These are phyloP conservation scores for Paxillus involutus DNA, from an alignment of 768 basidiomycete species.

Conservation along the genomic window DNA sequence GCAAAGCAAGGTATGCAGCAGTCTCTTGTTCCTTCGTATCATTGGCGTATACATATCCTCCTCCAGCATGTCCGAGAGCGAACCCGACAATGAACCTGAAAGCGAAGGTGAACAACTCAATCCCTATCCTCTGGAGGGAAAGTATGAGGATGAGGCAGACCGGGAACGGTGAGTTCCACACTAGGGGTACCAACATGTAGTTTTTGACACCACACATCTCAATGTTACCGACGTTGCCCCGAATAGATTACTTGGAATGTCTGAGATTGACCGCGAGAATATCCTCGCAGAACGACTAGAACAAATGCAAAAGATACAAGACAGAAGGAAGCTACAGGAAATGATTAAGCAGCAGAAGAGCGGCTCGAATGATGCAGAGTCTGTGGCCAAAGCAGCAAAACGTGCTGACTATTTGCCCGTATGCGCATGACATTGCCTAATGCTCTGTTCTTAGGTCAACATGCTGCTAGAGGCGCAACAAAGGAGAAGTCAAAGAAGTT, in stretches of 20 bases:
- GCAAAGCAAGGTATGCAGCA: slow-evolving; percentile 66
- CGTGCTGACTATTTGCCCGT: slow-evolving; percentile 44
- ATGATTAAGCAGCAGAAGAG: slow-evolving; percentile 69
- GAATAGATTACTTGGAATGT: slow-evolving; percentile 70
- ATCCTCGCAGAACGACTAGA: slow-evolving; percentile 81
- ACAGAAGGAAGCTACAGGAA: slow-evolving; percentile 68
- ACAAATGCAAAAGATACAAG: slow-evolving; percentile 72
- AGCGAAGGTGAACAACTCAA: slow-evolving; percentile 63
- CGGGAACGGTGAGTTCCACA: slow-evolving; percentile 64
- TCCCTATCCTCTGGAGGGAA: slow-evolving; percentile 89
- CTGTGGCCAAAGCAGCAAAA: slow-evolving; percentile 73
- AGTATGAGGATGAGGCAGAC: slow-evolving; percentile 85
- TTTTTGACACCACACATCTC: slow-evolving; percentile 24
- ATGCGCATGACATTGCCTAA: slow-evolving; percentile 6
- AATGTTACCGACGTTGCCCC: slow-evolving; percentile 6
- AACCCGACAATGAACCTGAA: slow-evolving; percentile 57
- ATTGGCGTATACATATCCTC: slow-evolving; percentile 4
- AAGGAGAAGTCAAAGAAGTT: slow-evolving; percentile 80
- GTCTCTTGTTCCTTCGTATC: slow-evolving; percentile 5
- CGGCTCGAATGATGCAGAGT: slow-evolving; percentile 49
- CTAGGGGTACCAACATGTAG: slow-evolving; percentile 22
- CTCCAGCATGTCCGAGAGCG: slow-evolving; percentile 39
- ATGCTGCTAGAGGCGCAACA: slow-evolving; percentile 68
- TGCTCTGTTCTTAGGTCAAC: slow-evolving; percentile 54
- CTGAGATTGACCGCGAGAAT: slow-evolving; percentile 88